Percentiles rank a stretch among this genome's conserved stretches.
Evolutionary conservation across 306 rosid species (phyloP).

Genomic region (Castanopsis chinensis): DNA sequence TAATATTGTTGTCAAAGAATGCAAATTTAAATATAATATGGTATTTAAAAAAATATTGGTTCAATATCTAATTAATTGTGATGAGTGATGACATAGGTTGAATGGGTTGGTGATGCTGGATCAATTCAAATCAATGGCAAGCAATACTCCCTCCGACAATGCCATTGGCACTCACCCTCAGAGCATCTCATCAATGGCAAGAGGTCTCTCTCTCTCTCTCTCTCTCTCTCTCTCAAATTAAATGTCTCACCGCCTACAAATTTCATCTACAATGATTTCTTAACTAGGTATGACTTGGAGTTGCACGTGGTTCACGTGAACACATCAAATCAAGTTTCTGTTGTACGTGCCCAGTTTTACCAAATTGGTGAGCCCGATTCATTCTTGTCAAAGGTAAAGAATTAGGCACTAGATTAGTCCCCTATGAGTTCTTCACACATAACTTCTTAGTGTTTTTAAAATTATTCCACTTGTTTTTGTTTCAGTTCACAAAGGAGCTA

Average conservation of each 20-base stretch:
- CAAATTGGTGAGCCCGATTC: constrained; percentile 46
- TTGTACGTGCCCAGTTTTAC: constrained; percentile 43
- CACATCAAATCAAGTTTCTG: constrained; percentile 34
- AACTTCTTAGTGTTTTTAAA: neutral
- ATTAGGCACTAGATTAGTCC: no score
- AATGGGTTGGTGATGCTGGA: constrained; percentile 58
- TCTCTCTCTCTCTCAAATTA: neutral
- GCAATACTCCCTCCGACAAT: constrained; percentile 44
- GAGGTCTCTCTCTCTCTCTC: constrained; percentile 32
- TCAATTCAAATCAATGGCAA: constrained; percentile 48
- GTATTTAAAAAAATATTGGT: no score
- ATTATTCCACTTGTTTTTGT: neutral
- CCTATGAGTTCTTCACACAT: no score
- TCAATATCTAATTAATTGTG: no score
- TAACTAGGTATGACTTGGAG: constrained; percentile 62
- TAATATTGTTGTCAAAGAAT: no score
- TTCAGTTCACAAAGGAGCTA: constrained; percentile 42
- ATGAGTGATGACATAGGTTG: constrained; percentile 24
- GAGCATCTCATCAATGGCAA: constrained; percentile 66
- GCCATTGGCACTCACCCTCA: constrained; percentile 81
- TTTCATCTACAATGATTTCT: neutral
- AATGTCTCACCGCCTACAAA: neutral
- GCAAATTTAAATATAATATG: no score
- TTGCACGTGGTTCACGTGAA: constrained; percentile 61
- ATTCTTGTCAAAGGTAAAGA: constrained; percentile 46